These are phyloP conservation scores for Pichia cactophila DNA, from an alignment of 1,139 yeast genomes.

Conservation along the genomic window DNA sequence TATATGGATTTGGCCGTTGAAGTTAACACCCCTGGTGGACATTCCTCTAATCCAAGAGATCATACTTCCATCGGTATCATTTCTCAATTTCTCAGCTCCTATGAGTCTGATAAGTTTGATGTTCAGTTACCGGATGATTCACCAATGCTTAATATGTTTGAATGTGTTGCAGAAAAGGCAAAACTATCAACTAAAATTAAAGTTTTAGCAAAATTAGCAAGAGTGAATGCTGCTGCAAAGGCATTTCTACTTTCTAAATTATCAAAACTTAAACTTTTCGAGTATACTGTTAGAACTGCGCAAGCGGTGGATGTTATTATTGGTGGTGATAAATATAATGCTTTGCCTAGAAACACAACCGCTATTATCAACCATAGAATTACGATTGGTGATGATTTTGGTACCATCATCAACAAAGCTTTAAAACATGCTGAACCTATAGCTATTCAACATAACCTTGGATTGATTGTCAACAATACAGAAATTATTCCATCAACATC, in stretches of 20 bases:
- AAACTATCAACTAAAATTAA: constrained; percentile 1
- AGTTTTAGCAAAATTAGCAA: constrained; percentile 7
- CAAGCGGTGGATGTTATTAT: constrained; percentile 52
- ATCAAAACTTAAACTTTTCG: constrained; percentile 19
- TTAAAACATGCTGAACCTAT: constrained; percentile 30
- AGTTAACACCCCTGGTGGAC: constrained; percentile 60
- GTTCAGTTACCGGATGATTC: constrained; percentile 38
- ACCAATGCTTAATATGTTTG: constrained; percentile 41
- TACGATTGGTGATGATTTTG: constrained; percentile 35
- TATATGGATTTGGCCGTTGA: constrained; percentile 42
- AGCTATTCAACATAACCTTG: constrained; percentile 41
- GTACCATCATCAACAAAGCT: constrained; percentile 23
- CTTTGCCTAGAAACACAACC: constrained; percentile 44
- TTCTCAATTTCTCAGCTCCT: constrained; percentile 39
- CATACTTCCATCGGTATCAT: constrained; percentile 67
- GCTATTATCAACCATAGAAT: constrained; percentile 45
- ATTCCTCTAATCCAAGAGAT: constrained; percentile 61
- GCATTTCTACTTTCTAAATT: constrained; percentile 31
- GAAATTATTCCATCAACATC: constrained; percentile 27
- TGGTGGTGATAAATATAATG: constrained; percentile 56
- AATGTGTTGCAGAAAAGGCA: constrained; percentile 39
- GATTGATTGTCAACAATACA: constrained; percentile 34
- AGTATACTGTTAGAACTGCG: constrained; percentile 44
- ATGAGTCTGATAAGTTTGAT: constrained; percentile 45
- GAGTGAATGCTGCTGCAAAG: constrained; percentile 24